Evolutionary conservation across 1,139 yeast species (phyloP), one percentile per base, ranked within the genome.

Genomic region (Arxiozyma slooffiae): DNA sequence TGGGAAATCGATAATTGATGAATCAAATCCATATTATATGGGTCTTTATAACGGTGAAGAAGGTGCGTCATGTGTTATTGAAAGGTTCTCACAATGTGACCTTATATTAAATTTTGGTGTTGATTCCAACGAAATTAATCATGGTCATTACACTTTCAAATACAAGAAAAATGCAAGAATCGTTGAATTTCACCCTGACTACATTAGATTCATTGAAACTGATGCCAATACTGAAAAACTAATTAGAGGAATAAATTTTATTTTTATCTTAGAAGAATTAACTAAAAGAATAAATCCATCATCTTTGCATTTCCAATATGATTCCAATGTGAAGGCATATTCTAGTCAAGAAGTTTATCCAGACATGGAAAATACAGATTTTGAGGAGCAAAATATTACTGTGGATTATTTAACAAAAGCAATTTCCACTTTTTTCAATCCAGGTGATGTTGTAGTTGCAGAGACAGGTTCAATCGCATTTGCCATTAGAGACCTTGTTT

Each of bases 391-490:
- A 59, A 69, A 69, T 52, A 55, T 63, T 21, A 62, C 64, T 4
- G 66, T 62, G 48, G 46, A 48, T 11, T 52, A 47, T 42, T 45
- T 64, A 47, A 57, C 57, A 41, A 52, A 52, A 22, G 43, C 46
- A 1, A 45, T 62, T 34, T 59, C 60, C 11, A 38, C 49, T 18
- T 55, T 50, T 46, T 52, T 86, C 42, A 70, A 73, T 59, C 79
- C 81, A 34, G 75, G 79, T 58, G 96, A 87, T 63, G 73, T 82
- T 24, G 63, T 88, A 16, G 74, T 88, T 42, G 75, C 80, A 45
- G 96, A 89, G 59, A 84, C 92, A 6, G 88, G 95, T 52, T 80
- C 95, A 2, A 78, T 85, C 65, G 78, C 82, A 64, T 86, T 86
- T 68, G 85, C 82, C 1, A 62, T 82, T 44, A 79, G 85, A 24